Percentiles rank a stretch among this genome's conserved stretches.
Evolutionary conservation across 1,284 basidiomycete genomes (phyloP).

Genomic region (Coniferiporia sulphurascens): DNA sequence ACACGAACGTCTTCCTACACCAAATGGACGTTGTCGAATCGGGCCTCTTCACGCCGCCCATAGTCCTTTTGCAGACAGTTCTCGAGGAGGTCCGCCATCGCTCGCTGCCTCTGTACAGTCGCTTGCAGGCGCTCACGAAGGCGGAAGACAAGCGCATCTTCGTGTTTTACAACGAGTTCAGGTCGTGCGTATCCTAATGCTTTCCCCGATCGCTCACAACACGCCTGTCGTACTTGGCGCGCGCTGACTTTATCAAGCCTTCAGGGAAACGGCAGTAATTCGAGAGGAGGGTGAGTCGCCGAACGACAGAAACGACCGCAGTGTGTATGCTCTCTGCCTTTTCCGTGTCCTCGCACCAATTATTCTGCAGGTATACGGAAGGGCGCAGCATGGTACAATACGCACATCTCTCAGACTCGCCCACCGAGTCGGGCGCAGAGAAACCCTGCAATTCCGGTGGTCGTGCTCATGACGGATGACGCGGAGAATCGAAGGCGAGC

Average conservation of each 20-base stretch:
- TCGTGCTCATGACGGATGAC: slow-evolving; percentile 89
- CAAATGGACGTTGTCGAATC: slow-evolving; percentile 96
- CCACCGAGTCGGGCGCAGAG: slow-evolving; percentile 44
- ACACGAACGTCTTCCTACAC: slow-evolving; percentile 94
- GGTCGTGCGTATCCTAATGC: slow-evolving; percentile 48
- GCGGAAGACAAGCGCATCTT: slow-evolving; percentile 79
- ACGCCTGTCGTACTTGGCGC: background rate
- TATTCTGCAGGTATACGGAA: slow-evolving; percentile 68
- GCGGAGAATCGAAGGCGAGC: slow-evolving; percentile 80
- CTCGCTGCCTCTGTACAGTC: slow-evolving; percentile 89
- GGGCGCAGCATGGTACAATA: slow-evolving; percentile 80
- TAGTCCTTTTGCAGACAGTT: slow-evolving; percentile 93
- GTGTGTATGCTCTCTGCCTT: slow-evolving; percentile 35
- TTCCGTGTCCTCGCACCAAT: background rate
- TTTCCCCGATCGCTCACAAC: background rate
- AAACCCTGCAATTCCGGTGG: slow-evolving; percentile 44
- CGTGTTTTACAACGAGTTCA: slow-evolving; percentile 91
- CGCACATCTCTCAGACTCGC: slow-evolving; percentile 55
- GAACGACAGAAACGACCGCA: slow-evolving; percentile 91
- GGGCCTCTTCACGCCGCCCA: slow-evolving; percentile 64
- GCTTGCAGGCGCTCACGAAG: slow-evolving; percentile 76
- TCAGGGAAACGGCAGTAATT: slow-evolving; percentile 73
- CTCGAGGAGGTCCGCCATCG: slow-evolving; percentile 95
- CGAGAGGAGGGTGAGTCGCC: slow-evolving; percentile 73
- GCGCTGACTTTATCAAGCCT: background rate